phyloP scores from a whole-genome alignment of 2,329 filamentous ascomycete genomes.

The Aspergillus neoniger region DNA sequence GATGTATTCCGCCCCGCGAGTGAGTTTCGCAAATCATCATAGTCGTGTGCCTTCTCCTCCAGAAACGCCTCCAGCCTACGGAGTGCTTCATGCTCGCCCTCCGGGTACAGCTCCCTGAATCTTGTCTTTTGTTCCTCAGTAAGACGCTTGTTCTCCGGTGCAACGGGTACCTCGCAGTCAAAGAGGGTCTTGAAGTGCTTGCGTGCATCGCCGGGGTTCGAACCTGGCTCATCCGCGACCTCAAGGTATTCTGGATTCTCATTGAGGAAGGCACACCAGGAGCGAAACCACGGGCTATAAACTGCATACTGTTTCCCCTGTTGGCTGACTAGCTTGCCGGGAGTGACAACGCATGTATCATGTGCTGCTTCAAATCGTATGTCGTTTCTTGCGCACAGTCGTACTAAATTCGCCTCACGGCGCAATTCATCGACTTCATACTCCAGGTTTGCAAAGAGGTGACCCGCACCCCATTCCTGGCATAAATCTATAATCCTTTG shows the following conservation, averaged over 20 bases:
- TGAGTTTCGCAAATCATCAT: slow-evolving; percentile 67
- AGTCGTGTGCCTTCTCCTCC: slow-evolving; percentile 62
- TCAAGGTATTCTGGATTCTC: slow-evolving; percentile 68
- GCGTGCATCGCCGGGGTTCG: slow-evolving; percentile 56
- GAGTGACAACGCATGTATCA: slow-evolving; percentile 80
- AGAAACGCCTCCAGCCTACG: slow-evolving; percentile 68
- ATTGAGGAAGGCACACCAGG: slow-evolving; percentile 75
- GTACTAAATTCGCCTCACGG: slow-evolving; percentile 69
- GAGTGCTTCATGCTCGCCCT: slow-evolving; percentile 72
- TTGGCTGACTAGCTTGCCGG: slow-evolving; percentile 67
- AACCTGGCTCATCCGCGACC: slow-evolving; percentile 57
- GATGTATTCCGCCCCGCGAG: slow-evolving; percentile 66
- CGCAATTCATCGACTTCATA: slow-evolving; percentile 90
- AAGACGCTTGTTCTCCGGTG: slow-evolving; percentile 65
- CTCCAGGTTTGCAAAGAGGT: slow-evolving; percentile 81
- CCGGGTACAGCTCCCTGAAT: slow-evolving; percentile 66
- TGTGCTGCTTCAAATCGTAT: slow-evolving; percentile 72
- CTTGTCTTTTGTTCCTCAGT: slow-evolving; percentile 59
- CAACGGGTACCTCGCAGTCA: slow-evolving; percentile 59
- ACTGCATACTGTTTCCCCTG: slow-evolving; percentile 79
- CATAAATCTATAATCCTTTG: slow-evolving; percentile 65
- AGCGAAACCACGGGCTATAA: slow-evolving; percentile 77
- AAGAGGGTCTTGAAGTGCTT: slow-evolving; percentile 61
- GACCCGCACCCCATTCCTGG: slow-evolving; percentile 70
- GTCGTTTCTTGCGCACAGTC: slow-evolving; percentile 60